Base-by-base conservation (phyloP, 352 stramenopile species). In the Pythium sukuiense region DNA sequence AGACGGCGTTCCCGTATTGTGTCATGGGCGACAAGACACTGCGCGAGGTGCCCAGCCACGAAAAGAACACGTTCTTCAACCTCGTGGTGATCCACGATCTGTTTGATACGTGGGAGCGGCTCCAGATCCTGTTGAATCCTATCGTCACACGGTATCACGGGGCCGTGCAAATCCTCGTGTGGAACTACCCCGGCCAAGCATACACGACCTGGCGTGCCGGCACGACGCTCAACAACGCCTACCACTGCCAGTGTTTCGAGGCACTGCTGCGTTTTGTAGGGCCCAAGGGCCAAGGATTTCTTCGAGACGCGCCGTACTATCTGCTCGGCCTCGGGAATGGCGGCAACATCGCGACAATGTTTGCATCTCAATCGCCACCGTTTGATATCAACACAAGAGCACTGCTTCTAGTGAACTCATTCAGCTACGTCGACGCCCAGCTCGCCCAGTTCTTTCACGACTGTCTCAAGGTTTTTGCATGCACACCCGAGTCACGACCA, bases 181-280 rank as follows among this genome's bases (percentile, higher is more conserved):
- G 96, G 92, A 99, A 99, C 74, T 98, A 98, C 73, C 95, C 96
- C 0, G 95, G 96, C 9, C 96, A 99, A 72, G 96, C 95, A 0
- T 98, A 97, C 71, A 98, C 94, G 24, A 85, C 94, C 27, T 99
- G 94, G 91, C 77, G 89, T 12, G 74, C 83, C 27, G 90, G 93
- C 4, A 81, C 85, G 45, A 39, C 94, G 41, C 83, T 99, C 49
- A 97, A 98, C 77, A 99, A 98, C 72, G 81, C 84, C 26, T 98
- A 93, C 72, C 83, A 97, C 41, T 82, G 87, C 3, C 67, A 81
- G 32, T 98, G 95, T 61, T 74, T 99, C 12, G 72, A 86, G 26
- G 85, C 90, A 35, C 67, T 99, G 11, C 67, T 99, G 7, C 62
- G 78, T 26, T 79, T 97, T 61, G 49, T 78, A 2, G 65, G 72